These are phyloP conservation scores for Panicum virgatum DNA, from an alignment of 202 grass and related monocot species.

Conservation along the genomic window DNA sequence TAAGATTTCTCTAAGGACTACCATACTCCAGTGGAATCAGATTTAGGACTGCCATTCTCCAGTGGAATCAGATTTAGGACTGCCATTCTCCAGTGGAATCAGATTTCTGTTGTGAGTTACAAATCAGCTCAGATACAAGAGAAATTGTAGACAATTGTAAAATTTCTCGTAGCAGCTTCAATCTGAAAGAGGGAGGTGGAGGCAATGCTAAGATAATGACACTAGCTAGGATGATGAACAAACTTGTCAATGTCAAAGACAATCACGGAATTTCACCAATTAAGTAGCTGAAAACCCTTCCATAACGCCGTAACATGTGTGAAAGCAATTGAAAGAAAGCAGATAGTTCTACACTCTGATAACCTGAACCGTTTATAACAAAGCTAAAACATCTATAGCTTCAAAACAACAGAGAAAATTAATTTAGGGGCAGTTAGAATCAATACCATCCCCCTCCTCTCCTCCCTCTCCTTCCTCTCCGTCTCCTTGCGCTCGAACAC, in stretches of 20 bases:
- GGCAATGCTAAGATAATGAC: background rate
- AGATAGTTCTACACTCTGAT: background rate
- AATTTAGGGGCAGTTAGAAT: background rate
- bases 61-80: background rate
- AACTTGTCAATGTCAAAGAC: background rate
- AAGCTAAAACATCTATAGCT: background rate
- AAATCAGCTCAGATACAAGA: background rate
- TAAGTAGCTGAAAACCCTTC: background rate
- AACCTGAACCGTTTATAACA: background rate
- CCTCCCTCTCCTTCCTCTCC: background rate
- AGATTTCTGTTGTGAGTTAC: background rate
- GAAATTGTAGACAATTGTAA: background rate
- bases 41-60: background rate
- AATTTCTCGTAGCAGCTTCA: background rate
- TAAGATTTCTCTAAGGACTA: background rate
- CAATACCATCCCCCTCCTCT: background rate
- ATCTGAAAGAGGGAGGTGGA: too few species aligned
- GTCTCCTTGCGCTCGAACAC: background rate
- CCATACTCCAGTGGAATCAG: background rate
- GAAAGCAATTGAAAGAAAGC: background rate
- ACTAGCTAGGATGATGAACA: background rate
- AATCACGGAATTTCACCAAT: background rate
- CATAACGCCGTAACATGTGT: background rate
- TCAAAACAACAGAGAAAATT: background rate
- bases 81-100: background rate